Base-by-base conservation (phyloP, 257 asterid genomes). In the Plantago elongata region DNA sequence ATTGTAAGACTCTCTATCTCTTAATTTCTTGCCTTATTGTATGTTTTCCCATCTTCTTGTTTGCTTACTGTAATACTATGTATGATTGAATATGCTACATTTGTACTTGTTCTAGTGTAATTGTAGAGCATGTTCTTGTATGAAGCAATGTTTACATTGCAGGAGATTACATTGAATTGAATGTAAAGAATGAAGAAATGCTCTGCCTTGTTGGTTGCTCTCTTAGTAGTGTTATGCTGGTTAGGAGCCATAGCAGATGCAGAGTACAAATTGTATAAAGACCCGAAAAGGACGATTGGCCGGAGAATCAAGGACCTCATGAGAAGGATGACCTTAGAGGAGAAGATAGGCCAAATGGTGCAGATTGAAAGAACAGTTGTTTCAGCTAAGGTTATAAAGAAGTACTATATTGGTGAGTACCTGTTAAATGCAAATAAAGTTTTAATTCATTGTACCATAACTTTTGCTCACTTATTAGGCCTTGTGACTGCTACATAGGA, bases 291-390 rank as follows among this genome's bases (percentile, higher is more conserved):
- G 63, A 81, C 85, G 14, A 40, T 83, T 0, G 75, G 74, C 44
- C 60, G 18, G 4, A 74, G 95, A 74, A 81, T 86, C 65, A 75
- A 75, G 64, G 95, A 86, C 65, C 64, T 87, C 5, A 46, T 87
- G 69, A 49, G 54, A 48, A 78, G 90, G 77, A 87, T 87, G 93
- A 87, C 70, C 3, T 71, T 87, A 13, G 78, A 74, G 27, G 95
- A 87, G 68, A 87, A 87, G 69, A 78, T 87, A 57, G 95, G 95
- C 62, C 95, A 84, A 67, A 87, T 84, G 93, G 78, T 74, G 61
- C 93, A 84, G 62, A 84, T 82, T 5, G 93, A 87, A 37, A 81
- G 84, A 44, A 7, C 73, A 5, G 86, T 80, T 9, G 95, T 90
- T 27, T 71, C 87, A 2, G 43, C 72, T 9, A 59, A 78, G 13